A percentile compares a stretch with the other conserved stretches of the same genome.
These are phyloP conservation scores for Cryphonectria naterciae DNA, from an alignment of 2,329 filamentous ascomycete species.

Conservation along the genomic window DNA sequence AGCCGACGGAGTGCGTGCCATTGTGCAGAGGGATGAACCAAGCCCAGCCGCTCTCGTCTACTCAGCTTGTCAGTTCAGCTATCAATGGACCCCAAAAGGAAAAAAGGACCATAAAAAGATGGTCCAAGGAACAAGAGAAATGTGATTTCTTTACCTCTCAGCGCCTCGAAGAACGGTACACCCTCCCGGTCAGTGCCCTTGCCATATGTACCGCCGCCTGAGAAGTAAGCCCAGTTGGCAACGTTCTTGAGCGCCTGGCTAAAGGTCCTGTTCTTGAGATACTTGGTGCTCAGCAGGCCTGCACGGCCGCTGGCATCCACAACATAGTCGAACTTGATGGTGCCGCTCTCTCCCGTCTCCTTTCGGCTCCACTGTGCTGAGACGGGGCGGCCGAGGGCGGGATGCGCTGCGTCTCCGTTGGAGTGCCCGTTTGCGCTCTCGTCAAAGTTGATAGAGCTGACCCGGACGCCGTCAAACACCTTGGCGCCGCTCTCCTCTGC, in stretches of 20 bases:
- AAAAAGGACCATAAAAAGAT: background rate
- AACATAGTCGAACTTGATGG: slow-evolving; percentile 51
- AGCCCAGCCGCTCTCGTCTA: slow-evolving; percentile 52
- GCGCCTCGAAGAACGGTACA: slow-evolving; percentile 49
- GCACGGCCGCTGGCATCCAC: slow-evolving; percentile 52
- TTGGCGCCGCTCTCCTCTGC: slow-evolving; percentile 45
- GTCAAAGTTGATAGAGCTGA: slow-evolving; percentile 40
- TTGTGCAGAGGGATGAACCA: slow-evolving; percentile 57
- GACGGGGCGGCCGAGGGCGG: background rate
- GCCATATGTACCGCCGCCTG: background rate
- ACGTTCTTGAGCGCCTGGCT: slow-evolving; percentile 55
- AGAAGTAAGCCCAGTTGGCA: slow-evolving; percentile 54
- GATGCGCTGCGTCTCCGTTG: background rate
- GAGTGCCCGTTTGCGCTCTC: background rate
- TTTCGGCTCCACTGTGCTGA: background rate
- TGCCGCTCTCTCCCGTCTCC: slow-evolving; percentile 19
- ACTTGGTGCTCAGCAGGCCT: slow-evolving; percentile 52
- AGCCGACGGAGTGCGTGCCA: slow-evolving; percentile 47
- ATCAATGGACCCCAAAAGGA: background rate
- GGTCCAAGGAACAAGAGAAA: background rate
- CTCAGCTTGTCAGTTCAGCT: background rate
- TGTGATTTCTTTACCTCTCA: slow-evolving; percentile 29
- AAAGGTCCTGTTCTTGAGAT: slow-evolving; percentile 51
- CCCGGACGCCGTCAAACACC: slow-evolving; percentile 46
- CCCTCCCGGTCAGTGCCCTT: slow-evolving; percentile 38